These are phyloP conservation scores for Hymenoscyphus repandus DNA, from an alignment of 2,329 filamentous ascomycete genomes.

Conservation along the genomic window DNA sequence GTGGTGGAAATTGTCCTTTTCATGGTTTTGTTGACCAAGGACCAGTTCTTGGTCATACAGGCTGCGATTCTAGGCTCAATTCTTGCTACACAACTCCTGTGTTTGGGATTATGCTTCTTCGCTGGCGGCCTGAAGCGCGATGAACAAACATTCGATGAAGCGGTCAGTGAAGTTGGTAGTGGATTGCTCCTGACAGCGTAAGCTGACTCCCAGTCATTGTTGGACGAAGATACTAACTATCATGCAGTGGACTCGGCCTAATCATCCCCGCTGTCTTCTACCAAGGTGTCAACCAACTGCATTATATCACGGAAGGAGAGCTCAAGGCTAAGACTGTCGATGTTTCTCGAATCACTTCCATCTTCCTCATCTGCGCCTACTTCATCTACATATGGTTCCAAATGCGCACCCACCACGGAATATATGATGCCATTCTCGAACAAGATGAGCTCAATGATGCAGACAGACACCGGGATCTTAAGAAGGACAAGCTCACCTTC, in stretches of 20 bases:
- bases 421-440: slow-evolving; percentile 70
- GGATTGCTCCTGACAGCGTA: slow-evolving; percentile 73
- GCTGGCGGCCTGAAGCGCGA: slow-evolving; percentile 64
- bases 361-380: slow-evolving; percentile 68
- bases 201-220: too few species aligned
- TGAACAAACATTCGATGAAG: slow-evolving; percentile 66
- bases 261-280: slow-evolving; percentile 43
- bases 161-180: slow-evolving; percentile 73
- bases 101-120: slow-evolving; percentile 75
- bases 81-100: slow-evolving; percentile 74
- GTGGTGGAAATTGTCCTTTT: slow-evolving; percentile 80
- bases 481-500: slow-evolving; percentile 64
- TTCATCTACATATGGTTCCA: slow-evolving; percentile 66
- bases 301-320: slow-evolving; percentile 43
- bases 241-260: slow-evolving; percentile 41
- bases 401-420: slow-evolving; percentile 66
- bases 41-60: slow-evolving; percentile 64
- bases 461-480: slow-evolving; percentile 56
- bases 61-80: slow-evolving; percentile 81
- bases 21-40: slow-evolving; percentile 60
- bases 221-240: slow-evolving; percentile 11
- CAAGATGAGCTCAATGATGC: slow-evolving; percentile 63
- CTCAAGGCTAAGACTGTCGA: slow-evolving; percentile 50
- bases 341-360: slow-evolving; percentile 65
- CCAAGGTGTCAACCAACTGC: slow-evolving; percentile 42